Evolutionary conservation across 164 flowering plant genomes (phyloP).

Genomic region (Santalum album): DNA sequence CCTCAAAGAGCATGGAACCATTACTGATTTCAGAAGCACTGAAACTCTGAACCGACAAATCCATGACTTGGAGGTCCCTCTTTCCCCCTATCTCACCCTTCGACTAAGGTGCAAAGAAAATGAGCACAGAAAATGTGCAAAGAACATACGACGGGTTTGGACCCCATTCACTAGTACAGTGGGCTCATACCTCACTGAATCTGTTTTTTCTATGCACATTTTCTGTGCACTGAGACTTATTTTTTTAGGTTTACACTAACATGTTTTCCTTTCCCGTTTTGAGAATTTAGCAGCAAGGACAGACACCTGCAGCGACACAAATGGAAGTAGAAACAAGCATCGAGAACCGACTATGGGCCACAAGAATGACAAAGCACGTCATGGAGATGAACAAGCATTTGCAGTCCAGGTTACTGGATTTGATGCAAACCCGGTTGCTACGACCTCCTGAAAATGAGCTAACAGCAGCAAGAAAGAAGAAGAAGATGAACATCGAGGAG

Average conservation of each 20-base stretch:
- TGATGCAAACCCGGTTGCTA: slow-evolving; percentile 27
- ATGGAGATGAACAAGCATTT: slow-evolving; percentile 47
- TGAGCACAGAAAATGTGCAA: no score
- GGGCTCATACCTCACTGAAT: no score
- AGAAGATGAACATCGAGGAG: slow-evolving; percentile 19
- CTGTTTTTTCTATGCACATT: no score
- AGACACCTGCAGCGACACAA: slow-evolving; percentile 33
- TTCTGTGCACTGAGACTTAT: no score
- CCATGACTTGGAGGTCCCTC: slow-evolving; percentile 36
- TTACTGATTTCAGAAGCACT: slow-evolving; percentile 14
- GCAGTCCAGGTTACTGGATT: slow-evolving; percentile 33
- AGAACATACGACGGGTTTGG: no score
- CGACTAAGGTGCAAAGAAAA: no score
- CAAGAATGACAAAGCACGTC: slow-evolving; percentile 43
- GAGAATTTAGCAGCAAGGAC: slow-evolving; percentile 20
- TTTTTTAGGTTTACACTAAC: no score
- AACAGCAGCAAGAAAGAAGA: slow-evolving; percentile 10
- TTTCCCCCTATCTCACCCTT: slow-evolving; percentile 8
- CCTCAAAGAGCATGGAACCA: slow-evolving; percentile 14
- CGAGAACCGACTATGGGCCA: slow-evolving; percentile 37
- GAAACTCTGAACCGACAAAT: slow-evolving; percentile 25
- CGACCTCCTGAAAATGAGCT: slow-evolving; percentile 10
- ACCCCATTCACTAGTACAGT: no score
- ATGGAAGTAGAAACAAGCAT: slow-evolving; percentile 35
- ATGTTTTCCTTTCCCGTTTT: background rate